phyloP scores from a whole-genome alignment of 169 alveolate genomes.

The Plasmodium coatneyi region DNA sequence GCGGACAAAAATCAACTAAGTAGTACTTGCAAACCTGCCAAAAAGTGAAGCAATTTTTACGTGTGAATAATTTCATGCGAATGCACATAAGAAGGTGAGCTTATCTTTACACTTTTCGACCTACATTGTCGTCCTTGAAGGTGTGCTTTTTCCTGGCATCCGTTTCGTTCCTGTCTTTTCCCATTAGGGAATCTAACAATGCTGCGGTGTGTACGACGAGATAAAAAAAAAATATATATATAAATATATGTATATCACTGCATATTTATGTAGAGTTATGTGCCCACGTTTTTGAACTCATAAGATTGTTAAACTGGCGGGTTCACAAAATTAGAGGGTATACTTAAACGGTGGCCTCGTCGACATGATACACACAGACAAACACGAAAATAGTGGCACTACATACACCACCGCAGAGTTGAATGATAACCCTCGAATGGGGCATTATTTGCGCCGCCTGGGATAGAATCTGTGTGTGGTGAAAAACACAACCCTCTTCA shows the following conservation, averaged over 20 bases:
- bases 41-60: not conserved
- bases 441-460: not conserved
- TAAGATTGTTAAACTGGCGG: not conserved
- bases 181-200: conserved; percentile 86
- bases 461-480: not conserved
- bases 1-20: conserved; percentile 93
- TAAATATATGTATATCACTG: not conserved
- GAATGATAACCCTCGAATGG: not conserved
- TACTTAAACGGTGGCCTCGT: not conserved
- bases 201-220: conserved; percentile 27
- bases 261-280: not conserved
- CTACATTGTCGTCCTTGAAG: conserved; percentile 78
- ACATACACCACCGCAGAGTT: not conserved
- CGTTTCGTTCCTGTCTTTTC: conserved; percentile 82
- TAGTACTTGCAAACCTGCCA: conserved; percentile 89
- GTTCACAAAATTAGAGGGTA: not conserved
- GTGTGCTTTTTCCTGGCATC: conserved; percentile 72
- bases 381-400: not conserved
- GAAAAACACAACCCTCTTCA: not conserved
- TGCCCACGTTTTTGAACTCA: not conserved
- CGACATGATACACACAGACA: not conserved
- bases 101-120: not conserved
- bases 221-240: not conserved
- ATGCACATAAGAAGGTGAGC: not conserved
- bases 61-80: not conserved